phyloP scores from a whole-genome alignment of 345 rosid genomes.

The Hypericum androsaemum region DNA sequence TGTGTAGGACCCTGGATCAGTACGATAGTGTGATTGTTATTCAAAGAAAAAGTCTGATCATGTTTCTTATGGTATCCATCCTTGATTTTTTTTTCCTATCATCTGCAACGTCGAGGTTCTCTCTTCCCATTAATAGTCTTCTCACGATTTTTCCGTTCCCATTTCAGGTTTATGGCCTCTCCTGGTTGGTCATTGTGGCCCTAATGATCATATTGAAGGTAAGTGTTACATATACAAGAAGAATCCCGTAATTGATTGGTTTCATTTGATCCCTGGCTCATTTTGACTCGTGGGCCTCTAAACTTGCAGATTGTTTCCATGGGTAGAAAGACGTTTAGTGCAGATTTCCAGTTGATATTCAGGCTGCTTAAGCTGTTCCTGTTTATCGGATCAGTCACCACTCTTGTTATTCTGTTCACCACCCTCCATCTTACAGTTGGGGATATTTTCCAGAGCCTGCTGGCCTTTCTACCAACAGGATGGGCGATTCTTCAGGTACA shows the following conservation, averaged over 20 bases:
- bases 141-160: conserved; percentile 11
- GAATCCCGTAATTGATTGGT: neutral
- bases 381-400: conserved; percentile 49
- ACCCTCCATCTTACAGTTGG: conserved; percentile 69
- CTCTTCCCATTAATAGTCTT: neutral
- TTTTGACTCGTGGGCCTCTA: neutral
- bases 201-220: conserved; percentile 76
- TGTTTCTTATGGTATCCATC: too few species aligned
- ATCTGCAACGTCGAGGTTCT: neutral
- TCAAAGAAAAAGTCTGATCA: too few species aligned
- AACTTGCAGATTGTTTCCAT: conserved; percentile 65
- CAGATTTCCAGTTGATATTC: conserved; percentile 95
- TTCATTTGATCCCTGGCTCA: neutral
- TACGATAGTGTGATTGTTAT: too few species aligned
- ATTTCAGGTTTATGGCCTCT: conserved; percentile 67
- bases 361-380: conserved; percentile 71
- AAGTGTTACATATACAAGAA: conserved; percentile 6
- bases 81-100: too few species aligned
- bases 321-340: conserved; percentile 95
- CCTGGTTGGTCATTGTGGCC: conserved; percentile 87
- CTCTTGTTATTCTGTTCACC: conserved; percentile 53
- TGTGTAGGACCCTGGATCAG: too few species aligned
- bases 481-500: conserved; percentile 83
- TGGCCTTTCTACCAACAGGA: conserved; percentile 82
- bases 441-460: conserved; percentile 74